Evolutionary conservation across 2,329 filamentous ascomycete genomes (phyloP).

Genomic region (Alternaria postmessia): DNA sequence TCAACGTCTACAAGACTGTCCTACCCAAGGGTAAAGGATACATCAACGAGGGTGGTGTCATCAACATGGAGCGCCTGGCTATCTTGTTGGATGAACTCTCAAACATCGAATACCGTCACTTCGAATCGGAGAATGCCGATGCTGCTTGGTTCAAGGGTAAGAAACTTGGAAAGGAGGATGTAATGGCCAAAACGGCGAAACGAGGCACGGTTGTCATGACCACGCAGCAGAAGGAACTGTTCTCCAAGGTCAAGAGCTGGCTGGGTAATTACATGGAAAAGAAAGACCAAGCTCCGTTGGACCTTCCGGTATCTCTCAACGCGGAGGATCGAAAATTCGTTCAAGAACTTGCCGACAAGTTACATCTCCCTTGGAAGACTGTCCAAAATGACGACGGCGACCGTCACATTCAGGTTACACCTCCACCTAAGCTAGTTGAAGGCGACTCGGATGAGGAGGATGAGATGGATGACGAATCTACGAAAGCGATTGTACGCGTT

Average conservation of each 20-base stretch:
- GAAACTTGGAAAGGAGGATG: conserved; percentile 73
- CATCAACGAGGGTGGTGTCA: conserved; percentile 93
- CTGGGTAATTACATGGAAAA: conserved; percentile 71
- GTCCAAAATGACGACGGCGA: conserved; percentile 70
- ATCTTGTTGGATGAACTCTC: conserved; percentile 83
- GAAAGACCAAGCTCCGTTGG: conserved; percentile 62
- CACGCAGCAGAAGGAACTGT: conserved; percentile 80
- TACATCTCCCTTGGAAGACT: conserved; percentile 72
- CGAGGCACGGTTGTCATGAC: conserved; percentile 76
- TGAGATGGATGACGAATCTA: conserved; percentile 81
- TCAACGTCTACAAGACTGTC: conserved; percentile 91
- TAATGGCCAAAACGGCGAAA: conserved; percentile 67
- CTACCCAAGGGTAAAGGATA: conserved; percentile 89
- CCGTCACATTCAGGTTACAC: conserved; percentile 70
- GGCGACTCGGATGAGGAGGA: conserved; percentile 70
- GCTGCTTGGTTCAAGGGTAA: conserved; percentile 93
- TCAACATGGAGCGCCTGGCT: conserved; percentile 82
- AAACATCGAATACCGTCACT: conserved; percentile 89
- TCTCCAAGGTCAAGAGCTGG: conserved; percentile 82
- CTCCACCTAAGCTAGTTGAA: conserved; percentile 61
- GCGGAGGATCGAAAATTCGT: conserved; percentile 93
- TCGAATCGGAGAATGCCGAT: conserved; percentile 88
- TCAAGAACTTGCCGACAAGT: conserved; percentile 78
- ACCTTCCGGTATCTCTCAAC: conserved; percentile 76
- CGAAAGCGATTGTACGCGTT: conserved; percentile 82